Conservation (phyloP, 2,329 filamentous ascomycete species). For the Colletotrichum costaricense region DNA sequence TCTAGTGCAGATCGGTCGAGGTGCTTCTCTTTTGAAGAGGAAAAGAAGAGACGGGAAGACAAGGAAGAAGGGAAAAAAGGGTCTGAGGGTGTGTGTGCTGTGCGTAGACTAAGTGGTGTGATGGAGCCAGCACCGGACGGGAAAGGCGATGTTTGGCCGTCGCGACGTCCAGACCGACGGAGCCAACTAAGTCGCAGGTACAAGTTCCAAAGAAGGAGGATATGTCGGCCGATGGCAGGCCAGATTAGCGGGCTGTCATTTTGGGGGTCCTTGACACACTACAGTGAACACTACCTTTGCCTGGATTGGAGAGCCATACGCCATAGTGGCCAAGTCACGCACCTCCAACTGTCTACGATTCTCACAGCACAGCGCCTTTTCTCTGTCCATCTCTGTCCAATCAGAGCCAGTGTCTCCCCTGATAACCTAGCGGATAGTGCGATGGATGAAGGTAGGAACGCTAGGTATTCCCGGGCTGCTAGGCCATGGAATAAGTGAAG, state of each 20-base stretch:
- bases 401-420: constrained; percentile 25
- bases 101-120: constrained; percentile 26
- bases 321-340: constrained; percentile 26
- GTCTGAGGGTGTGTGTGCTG: constrained; percentile 5
- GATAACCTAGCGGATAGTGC: constrained; percentile 26
- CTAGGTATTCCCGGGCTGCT: constrained; percentile 27
- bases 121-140: constrained; percentile 31
- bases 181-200: constrained; percentile 24
- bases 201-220: background rate
- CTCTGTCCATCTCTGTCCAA: background rate
- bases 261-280: constrained; percentile 5
- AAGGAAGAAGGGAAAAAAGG: constrained; percentile 27
- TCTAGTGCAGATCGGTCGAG: constrained; percentile 20
- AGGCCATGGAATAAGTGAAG: background rate
- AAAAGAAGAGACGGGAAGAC: constrained; percentile 33
- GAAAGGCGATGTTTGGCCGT: constrained; percentile 19
- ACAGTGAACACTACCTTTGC: background rate
- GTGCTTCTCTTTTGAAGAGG: constrained; percentile 24
- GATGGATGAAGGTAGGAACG: constrained; percentile 3
- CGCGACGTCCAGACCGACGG: constrained; percentile 2
- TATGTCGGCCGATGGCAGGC: constrained; percentile 10
- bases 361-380: background rate
- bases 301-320: constrained; percentile 20
- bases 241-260: constrained; percentile 25
- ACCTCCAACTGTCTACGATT: background rate